These are phyloP conservation scores for Fusarium sp. DNA, from an alignment of 2,329 filamentous ascomycete species.

Conservation along the genomic window DNA sequence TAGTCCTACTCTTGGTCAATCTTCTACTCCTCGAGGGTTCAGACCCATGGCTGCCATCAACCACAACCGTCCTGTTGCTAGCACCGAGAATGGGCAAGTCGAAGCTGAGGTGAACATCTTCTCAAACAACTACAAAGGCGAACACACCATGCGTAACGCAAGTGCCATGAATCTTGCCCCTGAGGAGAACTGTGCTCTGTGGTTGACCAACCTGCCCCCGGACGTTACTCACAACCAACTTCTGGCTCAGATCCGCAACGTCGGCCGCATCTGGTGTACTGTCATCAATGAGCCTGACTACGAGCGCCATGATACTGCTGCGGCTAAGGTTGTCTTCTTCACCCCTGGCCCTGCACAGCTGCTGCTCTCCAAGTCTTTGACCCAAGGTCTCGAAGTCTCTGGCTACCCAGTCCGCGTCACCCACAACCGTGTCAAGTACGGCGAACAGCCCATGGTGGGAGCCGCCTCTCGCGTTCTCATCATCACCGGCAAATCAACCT, in stretches of 20 bases:
- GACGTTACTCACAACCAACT: conserved; percentile 57
- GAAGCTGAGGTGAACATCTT: conserved; percentile 29
- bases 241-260: conserved; percentile 55
- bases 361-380: conserved; percentile 42
- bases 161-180: conserved; percentile 48
- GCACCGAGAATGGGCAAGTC: background rate
- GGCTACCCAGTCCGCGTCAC: conserved; percentile 53
- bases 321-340: conserved; percentile 64
- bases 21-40: conserved; percentile 25
- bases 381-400: conserved; percentile 52
- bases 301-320: conserved; percentile 51
- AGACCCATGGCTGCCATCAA: conserved; percentile 42
- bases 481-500: conserved; percentile 56
- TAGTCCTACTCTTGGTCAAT: background rate
- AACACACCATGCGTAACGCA: conserved; percentile 52
- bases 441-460: conserved; percentile 45
- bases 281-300: conserved; percentile 63
- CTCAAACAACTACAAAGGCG: conserved; percentile 52
- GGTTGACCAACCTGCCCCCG: conserved; percentile 63
- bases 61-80: background rate
- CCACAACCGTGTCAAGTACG: conserved; percentile 62
- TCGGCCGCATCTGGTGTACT: conserved; percentile 63
- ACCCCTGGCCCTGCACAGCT: conserved; percentile 52
- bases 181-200: conserved; percentile 62
- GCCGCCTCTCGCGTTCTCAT: conserved; percentile 61